Evolutionary conservation across 1,139 yeast genomes (phyloP), one percentile per base, ranked within the genome.

Genomic region (Taphrina communis): DNA sequence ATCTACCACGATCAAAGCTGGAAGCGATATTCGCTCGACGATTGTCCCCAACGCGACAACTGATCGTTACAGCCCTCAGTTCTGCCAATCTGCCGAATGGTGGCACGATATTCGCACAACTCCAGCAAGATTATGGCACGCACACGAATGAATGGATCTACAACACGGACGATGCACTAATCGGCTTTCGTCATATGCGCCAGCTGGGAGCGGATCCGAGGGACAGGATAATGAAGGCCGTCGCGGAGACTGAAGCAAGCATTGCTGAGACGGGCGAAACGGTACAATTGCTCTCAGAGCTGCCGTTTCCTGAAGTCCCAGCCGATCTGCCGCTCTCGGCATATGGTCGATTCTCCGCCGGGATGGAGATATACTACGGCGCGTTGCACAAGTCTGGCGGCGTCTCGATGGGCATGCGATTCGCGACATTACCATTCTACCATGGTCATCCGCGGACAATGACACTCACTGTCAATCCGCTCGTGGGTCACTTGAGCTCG

Each of bases 351-450:
- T 82, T 88, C 1, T 87, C 94, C 0, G 74, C 91, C 0, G 99
- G 99, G 0, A 85, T 90, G 7, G 99, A 95, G 77, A 74, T 92
- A 11, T 95, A 97, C 93, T 89, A 90, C 74, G 97, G 97, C 0
- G 86, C 93, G 0, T 78, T 85, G 69, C 87, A 90, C 66, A 88
- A 91, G 84, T 68, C 69, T 7, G 69, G 65, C 0, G 82, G 82
- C 1, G 70, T 94, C 31, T 90, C 97, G 0, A 85, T 96, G 0
- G 95, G 96, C 0, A 78, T 91, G 69, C 80, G 97, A 67, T 94
- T 94, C 76, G 85, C 95, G 0, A 90, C 97, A 0, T 87, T 91
- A 71, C 89, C 97, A 0, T 87, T 96, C 0, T 86, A 89, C 66
- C 89, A 96, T 0, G 96, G 95, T 1, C 89, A 90, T 71, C 99